Percentiles rank a stretch among this genome's conserved stretches.
phyloP scores from a whole-genome alignment of 2,329 filamentous ascomycete species.

The Podosphaera leucotricha region DNA sequence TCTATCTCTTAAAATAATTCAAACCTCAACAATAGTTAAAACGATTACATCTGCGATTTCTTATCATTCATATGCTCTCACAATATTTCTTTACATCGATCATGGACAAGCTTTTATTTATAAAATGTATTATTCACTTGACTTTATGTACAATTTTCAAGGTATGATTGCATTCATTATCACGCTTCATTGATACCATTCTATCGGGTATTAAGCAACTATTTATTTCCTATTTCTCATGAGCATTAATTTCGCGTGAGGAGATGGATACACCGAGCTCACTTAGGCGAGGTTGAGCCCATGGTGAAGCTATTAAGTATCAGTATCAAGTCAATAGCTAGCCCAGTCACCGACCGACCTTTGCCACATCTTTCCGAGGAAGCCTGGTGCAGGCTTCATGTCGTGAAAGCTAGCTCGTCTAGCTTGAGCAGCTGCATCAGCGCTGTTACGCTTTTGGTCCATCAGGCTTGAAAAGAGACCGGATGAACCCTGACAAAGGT shows the following conservation, averaged over 20 bases:
- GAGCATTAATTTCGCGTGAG: not conserved
- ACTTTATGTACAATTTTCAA: no score
- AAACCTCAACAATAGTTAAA: no score
- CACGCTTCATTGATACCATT: no score
- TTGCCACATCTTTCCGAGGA: slow-evolving; percentile 16
- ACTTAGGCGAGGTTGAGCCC: not conserved
- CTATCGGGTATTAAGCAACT: not conserved
- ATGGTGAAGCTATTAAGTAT: not conserved
- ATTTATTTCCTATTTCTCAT: not conserved
- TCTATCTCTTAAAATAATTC: no score
- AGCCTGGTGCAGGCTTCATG: slow-evolving; percentile 18
- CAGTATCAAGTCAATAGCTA: not conserved
- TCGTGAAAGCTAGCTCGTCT: slow-evolving; percentile 22
- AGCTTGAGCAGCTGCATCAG: slow-evolving; percentile 16
- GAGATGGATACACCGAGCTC: not conserved
- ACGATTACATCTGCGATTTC: no score
- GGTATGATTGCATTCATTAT: no score
- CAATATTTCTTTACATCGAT: no score
- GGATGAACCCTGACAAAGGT: not conserved
- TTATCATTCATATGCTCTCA: no score
- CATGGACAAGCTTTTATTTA: no score
- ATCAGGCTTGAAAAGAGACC: slow-evolving; percentile 18
- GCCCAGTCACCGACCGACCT: slow-evolving; percentile 10
- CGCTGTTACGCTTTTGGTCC: slow-evolving; percentile 20
- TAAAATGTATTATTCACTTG: no score